Conservation (phyloP, 1,284 basidiomycete species). For the Papiliotrema laurentii region DNA sequence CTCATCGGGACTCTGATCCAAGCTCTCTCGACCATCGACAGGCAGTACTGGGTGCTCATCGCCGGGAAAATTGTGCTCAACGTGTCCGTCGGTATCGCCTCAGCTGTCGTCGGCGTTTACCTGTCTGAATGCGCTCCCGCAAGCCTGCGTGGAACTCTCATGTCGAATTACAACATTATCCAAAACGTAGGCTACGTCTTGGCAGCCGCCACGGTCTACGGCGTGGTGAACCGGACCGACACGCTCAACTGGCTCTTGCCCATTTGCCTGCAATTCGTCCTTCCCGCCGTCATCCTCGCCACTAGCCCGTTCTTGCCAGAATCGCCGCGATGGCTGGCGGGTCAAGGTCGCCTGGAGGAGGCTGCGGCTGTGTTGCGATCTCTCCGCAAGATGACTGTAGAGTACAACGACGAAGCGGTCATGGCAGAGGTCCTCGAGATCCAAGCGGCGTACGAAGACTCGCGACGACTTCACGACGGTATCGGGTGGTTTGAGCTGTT, state of each 20-base stretch:
- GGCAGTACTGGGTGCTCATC: slow-evolving; percentile 13
- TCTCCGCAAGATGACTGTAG: not conserved
- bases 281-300: slow-evolving; percentile 7
- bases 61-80: slow-evolving; percentile 23
- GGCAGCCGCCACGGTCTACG: slow-evolving; percentile 11
- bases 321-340: slow-evolving; percentile 7
- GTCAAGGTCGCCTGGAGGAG: slow-evolving; percentile 3
- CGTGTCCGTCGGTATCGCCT: slow-evolving; percentile 18
- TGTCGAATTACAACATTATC: slow-evolving; percentile 18
- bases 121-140: slow-evolving; percentile 18
- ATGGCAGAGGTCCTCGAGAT: slow-evolving; percentile 2
- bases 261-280: slow-evolving; percentile 18
- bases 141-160: slow-evolving; percentile 13
- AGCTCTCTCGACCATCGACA: slow-evolving; percentile 9
- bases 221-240: slow-evolving; percentile 6
- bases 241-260: slow-evolving; percentile 11
- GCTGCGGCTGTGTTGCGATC: not conserved
- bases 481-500: not conserved
- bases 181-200: slow-evolving; percentile 11
- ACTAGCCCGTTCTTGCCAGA: slow-evolving; percentile 4
- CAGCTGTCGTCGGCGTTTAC: slow-evolving; percentile 18
- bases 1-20: slow-evolving; percentile 15
- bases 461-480: not conserved
- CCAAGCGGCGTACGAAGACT: slow-evolving; percentile 1
- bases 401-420: not conserved